A percentile compares a stretch with the other conserved stretches of the same genome.
These are phyloP conservation scores for Talaromyces pinophilus DNA, from an alignment of 2,329 filamentous ascomycete species.

Conservation along the genomic window DNA sequence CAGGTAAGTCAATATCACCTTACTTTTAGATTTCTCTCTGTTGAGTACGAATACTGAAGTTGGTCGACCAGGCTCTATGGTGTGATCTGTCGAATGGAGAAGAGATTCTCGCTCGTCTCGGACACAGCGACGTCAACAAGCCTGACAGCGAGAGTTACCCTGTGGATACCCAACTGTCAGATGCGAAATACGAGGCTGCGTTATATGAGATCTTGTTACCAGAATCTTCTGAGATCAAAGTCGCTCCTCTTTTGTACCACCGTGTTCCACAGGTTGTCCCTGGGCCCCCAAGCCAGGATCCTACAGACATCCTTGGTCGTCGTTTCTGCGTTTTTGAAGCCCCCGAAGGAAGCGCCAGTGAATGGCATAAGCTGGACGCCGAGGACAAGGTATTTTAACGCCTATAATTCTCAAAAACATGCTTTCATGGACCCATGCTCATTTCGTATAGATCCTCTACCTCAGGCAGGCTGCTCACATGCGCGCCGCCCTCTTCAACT, in stretches of 20 bases:
- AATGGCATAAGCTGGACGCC: neutral
- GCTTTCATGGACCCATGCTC: neutral
- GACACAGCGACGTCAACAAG: neutral
- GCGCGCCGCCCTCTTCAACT: slow-evolving; percentile 6
- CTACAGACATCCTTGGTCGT: slow-evolving; percentile 3
- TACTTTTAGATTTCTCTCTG: neutral
- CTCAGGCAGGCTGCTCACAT: neutral
- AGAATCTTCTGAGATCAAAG: neutral
- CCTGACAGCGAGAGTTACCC: neutral
- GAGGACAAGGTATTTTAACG: neutral
- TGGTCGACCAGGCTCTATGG: neutral
- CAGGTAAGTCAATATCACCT: neutral
- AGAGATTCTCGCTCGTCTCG: neutral
- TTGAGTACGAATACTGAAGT: neutral
- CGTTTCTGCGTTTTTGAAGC: slow-evolving; percentile 6
- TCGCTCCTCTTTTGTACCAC: neutral
- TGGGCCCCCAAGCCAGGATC: neutral
- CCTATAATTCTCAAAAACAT: neutral
- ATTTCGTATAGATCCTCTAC: neutral
- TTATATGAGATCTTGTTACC: neutral
- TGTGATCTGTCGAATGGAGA: neutral
- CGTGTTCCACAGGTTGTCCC: neutral
- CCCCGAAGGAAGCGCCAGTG: neutral
- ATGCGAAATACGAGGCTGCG: neutral
- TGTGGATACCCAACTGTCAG: neutral